A percentile compares a stretch with the other conserved stretches of the same genome.
phyloP scores from a whole-genome alignment of 805 yeast genomes.

The Candida palmyrensis region DNA sequence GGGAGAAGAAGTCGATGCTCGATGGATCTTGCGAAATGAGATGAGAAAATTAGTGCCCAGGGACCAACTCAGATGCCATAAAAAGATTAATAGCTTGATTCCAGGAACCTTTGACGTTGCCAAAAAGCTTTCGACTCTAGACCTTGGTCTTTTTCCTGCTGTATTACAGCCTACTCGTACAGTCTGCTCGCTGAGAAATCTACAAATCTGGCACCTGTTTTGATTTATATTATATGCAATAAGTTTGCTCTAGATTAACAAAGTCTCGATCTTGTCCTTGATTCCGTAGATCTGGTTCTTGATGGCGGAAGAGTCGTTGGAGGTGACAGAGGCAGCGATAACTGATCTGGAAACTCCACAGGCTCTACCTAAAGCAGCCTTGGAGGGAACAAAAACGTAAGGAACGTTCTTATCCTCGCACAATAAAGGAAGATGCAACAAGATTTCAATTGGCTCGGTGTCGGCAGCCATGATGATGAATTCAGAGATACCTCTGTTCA shows the following conservation, averaged over 20 bases:
- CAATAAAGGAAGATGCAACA: slow-evolving; percentile 92
- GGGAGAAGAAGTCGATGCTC: too few species aligned
- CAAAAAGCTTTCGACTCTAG: too few species aligned
- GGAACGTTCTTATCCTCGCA: slow-evolving; percentile 99
- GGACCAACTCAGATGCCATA: too few species aligned
- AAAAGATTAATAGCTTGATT: too few species aligned
- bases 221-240: slow-evolving; percentile 1
- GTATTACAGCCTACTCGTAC: too few species aligned
- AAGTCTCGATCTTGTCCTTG: slow-evolving; percentile 98
- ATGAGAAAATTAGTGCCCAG: too few species aligned
- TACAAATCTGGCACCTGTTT: not conserved
- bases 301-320: slow-evolving; percentile 97
- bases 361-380: slow-evolving; percentile 98
- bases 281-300: slow-evolving; percentile 95
- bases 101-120: too few species aligned
- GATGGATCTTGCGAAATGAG: too few species aligned
- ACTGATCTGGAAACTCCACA: slow-evolving; percentile 99
- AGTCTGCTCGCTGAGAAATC: too few species aligned
- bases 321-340: slow-evolving; percentile 96
- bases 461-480: slow-evolving; percentile 99
- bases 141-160: too few species aligned
- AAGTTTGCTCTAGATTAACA: slow-evolving; percentile 61
- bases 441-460: slow-evolving; percentile 97
- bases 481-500: slow-evolving; percentile 99
- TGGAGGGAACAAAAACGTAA: slow-evolving; percentile 97